Base-by-base conservation (phyloP, 495 filamentous ascomycete species). In the Xylaria curta region DNA sequence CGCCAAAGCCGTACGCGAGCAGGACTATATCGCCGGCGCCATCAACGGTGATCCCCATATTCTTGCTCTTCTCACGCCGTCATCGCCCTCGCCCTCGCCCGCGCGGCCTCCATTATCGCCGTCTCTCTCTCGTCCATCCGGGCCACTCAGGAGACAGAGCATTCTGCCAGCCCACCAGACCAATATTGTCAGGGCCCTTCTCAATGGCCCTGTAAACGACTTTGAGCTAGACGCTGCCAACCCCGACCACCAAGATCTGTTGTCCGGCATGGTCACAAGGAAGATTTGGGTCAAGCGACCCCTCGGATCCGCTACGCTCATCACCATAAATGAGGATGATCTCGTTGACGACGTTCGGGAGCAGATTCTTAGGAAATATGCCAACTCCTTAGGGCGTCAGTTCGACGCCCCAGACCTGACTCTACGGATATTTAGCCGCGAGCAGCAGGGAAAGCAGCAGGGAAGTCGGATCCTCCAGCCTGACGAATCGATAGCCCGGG, bases 241-340 rank as follows among this genome's bases (percentile, higher is more conserved):
- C 73, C 68, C 71, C 67, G 74, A 83, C 54, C 75, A 82, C 72
- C 74, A 82, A 70, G 70, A 81, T 40, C 81, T 85, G 42, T 80
- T 74, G 67, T 78, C 80, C 54, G 82, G 77, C 76, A 92, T 92
- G 89, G 81, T 89, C 69, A 88, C 88, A 53, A 88, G 93, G 77
- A 97, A 96, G 86, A 90, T 98, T 71, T 99, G 96, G 96, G 96
- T 98, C 73, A 95, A 91, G 82, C 87, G 96, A 71, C 91, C 91
- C 15, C 88, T 90, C 70, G 93, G 89, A 53, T 97, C 95, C 51
- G 90, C 96, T 68, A 99, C 96, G 31, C 83, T 94, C 73, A 92
- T 99, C 49, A 90, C 92, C 58, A 92, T 97, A 73, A 85, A 89
- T 70, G 92, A 95, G 76, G 94, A 97, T 76, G 93, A 97, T 75